Evolutionary conservation across 257 asterid genomes (phyloP).

Genomic region (Solanum paucissectum): DNA sequence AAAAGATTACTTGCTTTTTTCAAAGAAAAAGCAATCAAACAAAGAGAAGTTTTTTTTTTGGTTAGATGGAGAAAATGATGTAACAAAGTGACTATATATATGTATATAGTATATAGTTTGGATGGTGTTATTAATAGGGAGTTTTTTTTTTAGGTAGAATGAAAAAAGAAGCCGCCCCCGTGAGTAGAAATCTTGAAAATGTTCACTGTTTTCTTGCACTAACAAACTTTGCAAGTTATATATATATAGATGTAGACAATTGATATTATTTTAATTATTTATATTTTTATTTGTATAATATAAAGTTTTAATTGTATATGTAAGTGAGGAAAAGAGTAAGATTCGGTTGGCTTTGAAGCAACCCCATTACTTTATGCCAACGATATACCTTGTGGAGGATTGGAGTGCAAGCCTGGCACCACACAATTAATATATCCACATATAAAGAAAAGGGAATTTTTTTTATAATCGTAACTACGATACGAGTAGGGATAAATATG

Average conservation of each 20-base stretch:
- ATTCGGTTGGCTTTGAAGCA: slow-evolving; percentile 95
- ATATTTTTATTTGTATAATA: not conserved
- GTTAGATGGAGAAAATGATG: slow-evolving; percentile 6
- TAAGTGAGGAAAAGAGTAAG: slow-evolving; percentile 27
- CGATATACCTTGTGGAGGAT: slow-evolving; percentile 80
- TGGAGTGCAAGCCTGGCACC: slow-evolving; percentile 99
- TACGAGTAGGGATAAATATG: not conserved
- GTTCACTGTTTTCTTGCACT: not conserved
- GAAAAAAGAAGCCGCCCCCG: slow-evolving; percentile 12
- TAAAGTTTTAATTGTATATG: not conserved
- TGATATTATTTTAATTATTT: not conserved
- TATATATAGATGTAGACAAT: not conserved
- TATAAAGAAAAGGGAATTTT: not conserved
- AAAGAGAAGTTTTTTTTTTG: not conserved
- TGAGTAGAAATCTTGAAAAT: slow-evolving; percentile 8
- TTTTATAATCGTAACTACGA: not conserved
- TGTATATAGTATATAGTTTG: not conserved
- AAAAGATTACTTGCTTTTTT: not conserved
- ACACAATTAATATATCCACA: slow-evolving; percentile 12
- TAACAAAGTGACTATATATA: slow-evolving; percentile 1
- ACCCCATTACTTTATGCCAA: slow-evolving; percentile 55
- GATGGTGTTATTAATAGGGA: not conserved
- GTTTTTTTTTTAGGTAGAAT: slow-evolving; percentile 7
- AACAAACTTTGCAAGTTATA: not conserved
- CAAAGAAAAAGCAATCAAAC: slow-evolving; percentile 1